Percentiles rank a stretch among this genome's conserved stretches.
These are phyloP conservation scores for Nigrospora oryzae DNA, from an alignment of 2,329 filamentous ascomycete genomes.

Conservation along the genomic window DNA sequence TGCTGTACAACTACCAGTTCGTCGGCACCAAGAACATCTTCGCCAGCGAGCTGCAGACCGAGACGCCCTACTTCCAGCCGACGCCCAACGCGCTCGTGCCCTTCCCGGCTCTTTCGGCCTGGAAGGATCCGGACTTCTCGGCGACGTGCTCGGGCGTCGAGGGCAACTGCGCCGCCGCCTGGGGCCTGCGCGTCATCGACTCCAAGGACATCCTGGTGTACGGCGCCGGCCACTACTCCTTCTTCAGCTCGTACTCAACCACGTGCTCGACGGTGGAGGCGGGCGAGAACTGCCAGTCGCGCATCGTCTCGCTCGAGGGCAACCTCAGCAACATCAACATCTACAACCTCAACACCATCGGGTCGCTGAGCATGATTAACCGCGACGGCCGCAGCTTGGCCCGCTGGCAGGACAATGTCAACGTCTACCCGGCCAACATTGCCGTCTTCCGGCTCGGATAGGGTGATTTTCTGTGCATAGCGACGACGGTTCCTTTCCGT, in stretches of 20 bases:
- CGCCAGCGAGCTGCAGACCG: slow-evolving; percentile 54
- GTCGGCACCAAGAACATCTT: slow-evolving; percentile 47
- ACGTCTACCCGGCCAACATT: slow-evolving; percentile 20
- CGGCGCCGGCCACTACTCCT: slow-evolving; percentile 52
- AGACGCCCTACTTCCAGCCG: slow-evolving; percentile 53
- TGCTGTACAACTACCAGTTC: slow-evolving; percentile 57
- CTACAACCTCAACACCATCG: slow-evolving; percentile 39
- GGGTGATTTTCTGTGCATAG: slow-evolving; percentile 1
- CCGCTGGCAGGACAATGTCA: slow-evolving; percentile 20
- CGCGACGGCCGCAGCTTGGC: slow-evolving; percentile 19
- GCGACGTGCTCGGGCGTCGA: slow-evolving; percentile 26
- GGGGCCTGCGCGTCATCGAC: slow-evolving; percentile 52
- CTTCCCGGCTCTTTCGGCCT: slow-evolving; percentile 31
- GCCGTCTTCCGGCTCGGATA: slow-evolving; percentile 19
- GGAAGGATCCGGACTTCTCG: slow-evolving; percentile 41
- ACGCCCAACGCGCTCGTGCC: slow-evolving; percentile 44
- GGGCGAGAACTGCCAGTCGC: slow-evolving; percentile 28
- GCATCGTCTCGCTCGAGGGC: slow-evolving; percentile 29
- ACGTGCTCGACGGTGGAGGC: slow-evolving; percentile 24
- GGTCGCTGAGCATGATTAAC: slow-evolving; percentile 28
- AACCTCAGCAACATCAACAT: slow-evolving; percentile 24
- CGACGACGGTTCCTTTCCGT: background rate
- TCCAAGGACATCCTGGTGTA: slow-evolving; percentile 43
- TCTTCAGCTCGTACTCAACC: slow-evolving; percentile 50
- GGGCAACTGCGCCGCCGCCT: slow-evolving; percentile 36